phyloP scores from a whole-genome alignment of 345 rosid species.

The Sapria himalayana region DNA sequence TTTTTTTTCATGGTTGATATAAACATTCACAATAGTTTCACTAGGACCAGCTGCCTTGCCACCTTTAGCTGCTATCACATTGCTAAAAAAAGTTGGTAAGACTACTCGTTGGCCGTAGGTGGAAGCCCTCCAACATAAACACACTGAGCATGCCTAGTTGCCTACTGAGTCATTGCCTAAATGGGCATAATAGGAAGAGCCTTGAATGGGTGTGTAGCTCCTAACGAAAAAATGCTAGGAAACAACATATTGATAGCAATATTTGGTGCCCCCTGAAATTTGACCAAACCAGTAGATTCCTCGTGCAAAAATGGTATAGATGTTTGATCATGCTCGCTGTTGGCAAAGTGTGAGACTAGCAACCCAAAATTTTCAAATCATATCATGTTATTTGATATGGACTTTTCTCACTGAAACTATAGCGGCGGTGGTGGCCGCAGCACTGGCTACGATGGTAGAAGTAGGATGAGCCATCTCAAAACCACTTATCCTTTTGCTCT shows the following conservation, averaged over 20 bases:
- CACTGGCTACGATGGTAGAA: constrained; percentile 51
- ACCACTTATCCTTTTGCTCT: constrained; percentile 73
- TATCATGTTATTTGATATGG: constrained; percentile 48
- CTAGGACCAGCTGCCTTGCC: constrained; percentile 99
- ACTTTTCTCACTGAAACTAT: constrained; percentile 82
- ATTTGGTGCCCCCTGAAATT: constrained; percentile 45
- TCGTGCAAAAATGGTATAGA: constrained; percentile 88
- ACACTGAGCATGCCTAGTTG: constrained; percentile 97
- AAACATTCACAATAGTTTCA: constrained; percentile 98
- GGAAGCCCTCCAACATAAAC: constrained; percentile 99
- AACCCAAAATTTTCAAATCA: constrained; percentile 81
- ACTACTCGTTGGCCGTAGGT: constrained; percentile 96
- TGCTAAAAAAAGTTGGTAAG: constrained; percentile 75
- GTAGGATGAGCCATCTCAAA: constrained; percentile 87
- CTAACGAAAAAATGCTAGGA: constrained; percentile 56
- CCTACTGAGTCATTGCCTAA: constrained; percentile 99
- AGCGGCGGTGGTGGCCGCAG: constrained; percentile 24
- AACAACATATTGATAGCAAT: constrained; percentile 66
- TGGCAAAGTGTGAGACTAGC: constrained; percentile 78
- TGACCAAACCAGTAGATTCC: constrained; percentile 76
- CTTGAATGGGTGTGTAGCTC: constrained; percentile 47
- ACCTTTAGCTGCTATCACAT: constrained; percentile 92
- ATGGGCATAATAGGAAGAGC: constrained; percentile 73
- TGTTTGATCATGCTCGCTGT: constrained; percentile 75
- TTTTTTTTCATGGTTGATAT: constrained; percentile 97